A percentile compares a stretch with the other conserved stretches of the same genome.
Conservation (phyloP, 2,329 filamentous ascomycete genomes). For the Pseudogymnoascus sp. region DNA sequence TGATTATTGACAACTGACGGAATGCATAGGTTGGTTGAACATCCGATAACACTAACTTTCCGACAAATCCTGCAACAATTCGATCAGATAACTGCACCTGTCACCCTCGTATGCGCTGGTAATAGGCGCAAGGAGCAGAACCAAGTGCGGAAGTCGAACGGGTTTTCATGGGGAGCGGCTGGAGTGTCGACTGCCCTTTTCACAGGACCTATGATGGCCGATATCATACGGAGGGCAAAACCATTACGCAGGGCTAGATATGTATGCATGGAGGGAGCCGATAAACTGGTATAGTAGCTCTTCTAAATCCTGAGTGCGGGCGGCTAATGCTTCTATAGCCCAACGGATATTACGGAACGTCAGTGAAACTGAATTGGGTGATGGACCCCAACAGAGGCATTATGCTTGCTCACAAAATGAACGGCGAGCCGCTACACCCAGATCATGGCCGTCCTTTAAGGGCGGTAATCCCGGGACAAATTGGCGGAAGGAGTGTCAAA, state of each 20-base stretch:
- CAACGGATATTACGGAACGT: conserved; percentile 85
- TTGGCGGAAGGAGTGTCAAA: conserved; percentile 87
- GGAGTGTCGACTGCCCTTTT: conserved; percentile 82
- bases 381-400: conserved; percentile 78
- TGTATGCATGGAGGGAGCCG: conserved; percentile 86
- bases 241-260: conserved; percentile 68
- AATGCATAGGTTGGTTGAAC: conserved; percentile 47
- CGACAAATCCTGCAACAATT: conserved; percentile 66
- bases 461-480: conserved; percentile 81
- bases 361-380: conserved; percentile 80
- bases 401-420: conserved; percentile 86
- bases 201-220: conserved; percentile 71
- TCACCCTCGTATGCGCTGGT: conserved; percentile 87
- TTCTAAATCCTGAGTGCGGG: no score
- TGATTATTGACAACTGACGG: background rate
- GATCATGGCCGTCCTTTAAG: conserved; percentile 83
- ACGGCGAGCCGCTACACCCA: conserved; percentile 70
- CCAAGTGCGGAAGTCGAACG: conserved; percentile 80
- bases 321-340: conserved; percentile 36
- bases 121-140: conserved; percentile 94
- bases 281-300: conserved; percentile 48
- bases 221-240: conserved; percentile 61
- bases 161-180: conserved; percentile 88
- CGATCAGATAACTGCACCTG: conserved; percentile 75
- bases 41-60: conserved; percentile 65